These are phyloP conservation scores for Fusarium pininemorale DNA, from an alignment of 2,329 filamentous ascomycete genomes.

Conservation along the genomic window DNA sequence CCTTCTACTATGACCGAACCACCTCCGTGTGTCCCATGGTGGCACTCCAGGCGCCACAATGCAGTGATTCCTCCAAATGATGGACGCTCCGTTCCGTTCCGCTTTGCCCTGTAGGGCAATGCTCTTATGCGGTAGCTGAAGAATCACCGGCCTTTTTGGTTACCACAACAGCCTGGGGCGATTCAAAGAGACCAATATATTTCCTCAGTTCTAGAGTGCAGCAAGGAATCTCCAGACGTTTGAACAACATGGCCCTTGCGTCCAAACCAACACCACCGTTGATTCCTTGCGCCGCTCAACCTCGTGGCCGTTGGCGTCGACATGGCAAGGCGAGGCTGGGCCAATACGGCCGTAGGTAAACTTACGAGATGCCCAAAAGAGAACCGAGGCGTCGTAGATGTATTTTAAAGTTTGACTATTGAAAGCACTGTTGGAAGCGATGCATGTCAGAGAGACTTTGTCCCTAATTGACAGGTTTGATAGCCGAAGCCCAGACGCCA, in stretches of 20 bases:
- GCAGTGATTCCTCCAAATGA: not conserved
- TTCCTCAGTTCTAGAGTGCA: not conserved
- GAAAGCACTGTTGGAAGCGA: not conserved
- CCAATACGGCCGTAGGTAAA: not conserved
- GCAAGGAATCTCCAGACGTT: not conserved
- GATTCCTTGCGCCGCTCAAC: not conserved
- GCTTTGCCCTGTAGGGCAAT: not conserved
- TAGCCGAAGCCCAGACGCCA: constrained; percentile 37
- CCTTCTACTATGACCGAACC: not conserved
- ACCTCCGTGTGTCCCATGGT: not conserved
- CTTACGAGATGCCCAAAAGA: not conserved
- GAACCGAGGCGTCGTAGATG: constrained; percentile 2
- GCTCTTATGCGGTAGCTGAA: not conserved
- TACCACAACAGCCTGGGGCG: not conserved
- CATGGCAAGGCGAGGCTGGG: not conserved
- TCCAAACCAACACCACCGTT: not conserved
- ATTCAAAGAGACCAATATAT: not conserved
- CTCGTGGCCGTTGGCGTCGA: not conserved
- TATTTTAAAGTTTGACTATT: constrained; percentile 22
- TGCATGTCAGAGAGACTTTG: not conserved
- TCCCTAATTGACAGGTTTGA: constrained; percentile 24
- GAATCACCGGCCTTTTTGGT: not conserved
- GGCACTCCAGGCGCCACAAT: not conserved
- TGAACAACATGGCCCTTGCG: not conserved
- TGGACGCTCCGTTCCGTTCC: constrained; percentile 4